Percentiles rank a stretch among this genome's conserved stretches.
These are phyloP conservation scores for Saxophila tyrrhenica DNA, from an alignment of 495 filamentous ascomycete genomes.

Conservation along the genomic window DNA sequence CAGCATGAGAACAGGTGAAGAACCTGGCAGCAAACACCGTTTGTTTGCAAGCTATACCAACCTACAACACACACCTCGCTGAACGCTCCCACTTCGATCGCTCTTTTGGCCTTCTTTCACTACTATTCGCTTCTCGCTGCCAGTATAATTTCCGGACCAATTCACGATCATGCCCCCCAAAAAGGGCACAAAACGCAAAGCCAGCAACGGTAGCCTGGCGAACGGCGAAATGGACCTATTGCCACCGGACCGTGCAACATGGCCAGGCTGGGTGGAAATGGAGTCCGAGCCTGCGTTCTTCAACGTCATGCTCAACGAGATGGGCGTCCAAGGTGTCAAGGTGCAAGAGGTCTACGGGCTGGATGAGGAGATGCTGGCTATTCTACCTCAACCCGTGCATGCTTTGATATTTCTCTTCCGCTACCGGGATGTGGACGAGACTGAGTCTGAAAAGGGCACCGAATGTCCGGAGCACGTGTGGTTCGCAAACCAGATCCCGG, in stretches of 20 bases:
- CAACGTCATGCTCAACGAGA: conserved; percentile 66
- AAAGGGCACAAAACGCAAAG: conserved; percentile 8
- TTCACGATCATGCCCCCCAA: conserved; percentile 12
- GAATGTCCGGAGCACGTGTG: conserved; percentile 62
- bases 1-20: neutral
- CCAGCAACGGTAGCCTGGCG: neutral
- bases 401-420: conserved; percentile 49
- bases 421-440: conserved; percentile 41
- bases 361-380: conserved; percentile 54
- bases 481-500: conserved; percentile 87
- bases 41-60: neutral
- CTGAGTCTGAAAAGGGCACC: conserved; percentile 38
- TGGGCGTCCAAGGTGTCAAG: conserved; percentile 62
- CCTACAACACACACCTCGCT: neutral
- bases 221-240: conserved; percentile 1
- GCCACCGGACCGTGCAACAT: conserved; percentile 24
- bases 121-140: too few relatives aligned
- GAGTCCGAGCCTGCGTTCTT: conserved; percentile 90
- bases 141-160: neutral
- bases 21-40: neutral
- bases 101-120: neutral
- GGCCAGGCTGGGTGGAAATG: conserved; percentile 77
- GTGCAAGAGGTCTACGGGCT: conserved; percentile 69
- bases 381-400: conserved; percentile 49
- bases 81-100: neutral